Conservation (phyloP, 1,139 yeast genomes). For the Hansenula sp. region DNA sequence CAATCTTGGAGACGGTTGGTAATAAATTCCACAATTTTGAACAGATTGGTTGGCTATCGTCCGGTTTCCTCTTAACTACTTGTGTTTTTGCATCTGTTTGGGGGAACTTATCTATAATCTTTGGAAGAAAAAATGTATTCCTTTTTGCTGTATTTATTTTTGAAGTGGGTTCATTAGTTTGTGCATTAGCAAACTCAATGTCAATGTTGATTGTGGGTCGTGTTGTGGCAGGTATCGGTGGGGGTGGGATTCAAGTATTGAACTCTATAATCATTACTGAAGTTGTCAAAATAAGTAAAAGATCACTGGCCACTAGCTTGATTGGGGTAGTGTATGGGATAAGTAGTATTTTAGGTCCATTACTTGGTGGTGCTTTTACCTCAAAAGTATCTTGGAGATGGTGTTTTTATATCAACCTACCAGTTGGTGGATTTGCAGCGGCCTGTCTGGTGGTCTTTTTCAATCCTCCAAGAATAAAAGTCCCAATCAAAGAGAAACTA, state of each 20-base stretch:
- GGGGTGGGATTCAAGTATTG: constrained; percentile 63
- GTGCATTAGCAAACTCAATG: constrained; percentile 56
- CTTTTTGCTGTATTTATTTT: constrained; percentile 49
- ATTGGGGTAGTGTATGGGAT: constrained; percentile 52
- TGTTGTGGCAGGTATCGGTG: constrained; percentile 70
- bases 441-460: constrained; percentile 43
- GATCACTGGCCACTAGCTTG: constrained; percentile 48
- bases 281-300: constrained; percentile 52
- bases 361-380: constrained; percentile 66
- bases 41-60: constrained; percentile 56
- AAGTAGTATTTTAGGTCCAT: constrained; percentile 61
- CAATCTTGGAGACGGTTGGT: constrained; percentile 55
- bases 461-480: constrained; percentile 50
- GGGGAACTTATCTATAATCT: constrained; percentile 58
- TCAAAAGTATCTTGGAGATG: constrained; percentile 68
- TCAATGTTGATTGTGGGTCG: constrained; percentile 66
- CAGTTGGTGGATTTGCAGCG: constrained; percentile 59
- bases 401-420: constrained; percentile 73
- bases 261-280: constrained; percentile 59
- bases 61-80: constrained; percentile 59
- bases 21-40: constrained; percentile 49
- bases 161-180: constrained; percentile 58
- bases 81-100: constrained; percentile 56
- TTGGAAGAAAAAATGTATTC: constrained; percentile 56
- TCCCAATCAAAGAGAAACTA: constrained; percentile 38